A percentile compares a stretch with the other conserved stretches of the same genome.
These are phyloP conservation scores for Apiospora arundinis DNA, from an alignment of 2,329 filamentous ascomycete species.

Conservation along the genomic window DNA sequence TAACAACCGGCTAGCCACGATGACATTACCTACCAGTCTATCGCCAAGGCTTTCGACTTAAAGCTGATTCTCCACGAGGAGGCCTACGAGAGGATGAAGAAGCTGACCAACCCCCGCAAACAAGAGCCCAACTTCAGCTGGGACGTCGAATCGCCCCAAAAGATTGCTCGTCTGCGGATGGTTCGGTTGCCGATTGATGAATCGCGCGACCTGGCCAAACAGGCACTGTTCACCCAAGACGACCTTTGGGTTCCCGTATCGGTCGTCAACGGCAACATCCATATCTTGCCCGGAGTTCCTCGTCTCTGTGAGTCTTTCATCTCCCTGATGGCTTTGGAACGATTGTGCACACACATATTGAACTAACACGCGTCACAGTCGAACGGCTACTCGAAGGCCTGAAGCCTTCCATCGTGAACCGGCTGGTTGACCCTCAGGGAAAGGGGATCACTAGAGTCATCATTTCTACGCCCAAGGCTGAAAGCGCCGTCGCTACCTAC, in stretches of 20 bases:
- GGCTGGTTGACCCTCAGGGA: slow-evolving; percentile 78
- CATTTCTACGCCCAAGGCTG: slow-evolving; percentile 85
- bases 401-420: slow-evolving; percentile 72
- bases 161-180: slow-evolving; percentile 88
- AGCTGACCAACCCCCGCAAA: slow-evolving; percentile 74
- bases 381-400: slow-evolving; percentile 78
- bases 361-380: slow-evolving; percentile 50
- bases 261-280: slow-evolving; percentile 90
- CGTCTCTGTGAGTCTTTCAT: slow-evolving; percentile 65
- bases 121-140: slow-evolving; percentile 80
- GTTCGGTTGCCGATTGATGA: slow-evolving; percentile 82
- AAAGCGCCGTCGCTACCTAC: slow-evolving; percentile 84
- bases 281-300: slow-evolving; percentile 91
- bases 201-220: slow-evolving; percentile 66
- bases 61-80: slow-evolving; percentile 78
- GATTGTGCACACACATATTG: not conserved
- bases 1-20: slow-evolving; percentile 70
- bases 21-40: slow-evolving; percentile 95
- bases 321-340: not conserved
- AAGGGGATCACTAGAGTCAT: slow-evolving; percentile 80
- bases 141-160: slow-evolving; percentile 79
- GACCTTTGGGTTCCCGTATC: slow-evolving; percentile 90
- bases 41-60: slow-evolving; percentile 86
- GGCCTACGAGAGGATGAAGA: slow-evolving; percentile 83
- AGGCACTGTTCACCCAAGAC: slow-evolving; percentile 80